These are phyloP conservation scores for Rhizomucor pusillus DNA, from an alignment of 371 early-diverging fungal genomes.

Conservation along the genomic window DNA sequence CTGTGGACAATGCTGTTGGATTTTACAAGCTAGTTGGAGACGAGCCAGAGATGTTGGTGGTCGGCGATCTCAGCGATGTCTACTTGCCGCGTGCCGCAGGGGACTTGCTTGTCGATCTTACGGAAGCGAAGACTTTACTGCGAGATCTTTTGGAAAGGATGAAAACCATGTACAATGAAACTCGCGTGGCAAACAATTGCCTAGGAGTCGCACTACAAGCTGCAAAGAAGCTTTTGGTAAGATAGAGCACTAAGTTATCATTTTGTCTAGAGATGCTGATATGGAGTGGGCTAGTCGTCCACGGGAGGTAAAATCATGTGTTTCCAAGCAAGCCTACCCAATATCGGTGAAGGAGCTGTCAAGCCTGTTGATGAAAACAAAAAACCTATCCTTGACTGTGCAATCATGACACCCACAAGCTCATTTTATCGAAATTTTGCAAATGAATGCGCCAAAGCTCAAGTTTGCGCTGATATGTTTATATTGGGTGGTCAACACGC, in stretches of 20 bases:
- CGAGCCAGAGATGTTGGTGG: slow-evolving; percentile 82
- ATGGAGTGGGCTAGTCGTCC: slow-evolving; percentile 35
- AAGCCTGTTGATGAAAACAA: slow-evolving; percentile 62
- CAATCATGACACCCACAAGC: slow-evolving; percentile 60
- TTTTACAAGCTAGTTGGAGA: slow-evolving; percentile 71
- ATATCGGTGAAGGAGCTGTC: slow-evolving; percentile 64
- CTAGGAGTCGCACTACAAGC: slow-evolving; percentile 77
- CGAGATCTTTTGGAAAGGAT: slow-evolving; percentile 62
- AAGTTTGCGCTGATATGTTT: slow-evolving; percentile 85
- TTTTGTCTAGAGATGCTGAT: not conserved
- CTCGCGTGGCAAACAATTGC: slow-evolving; percentile 52
- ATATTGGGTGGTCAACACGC: slow-evolving; percentile 67
- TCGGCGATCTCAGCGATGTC: slow-evolving; percentile 72
- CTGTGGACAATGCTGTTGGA: slow-evolving; percentile 73
- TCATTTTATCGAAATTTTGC: slow-evolving; percentile 85
- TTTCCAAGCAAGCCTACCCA: slow-evolving; percentile 68
- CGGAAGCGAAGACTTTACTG: slow-evolving; percentile 58
- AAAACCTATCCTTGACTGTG: slow-evolving; percentile 34
- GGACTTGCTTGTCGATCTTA: slow-evolving; percentile 77
- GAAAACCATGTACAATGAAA: slow-evolving; percentile 60
- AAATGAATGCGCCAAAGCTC: slow-evolving; percentile 69
- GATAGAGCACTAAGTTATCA: slow-evolving; percentile 1
- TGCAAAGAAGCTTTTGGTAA: slow-evolving; percentile 71
- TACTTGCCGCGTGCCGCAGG: slow-evolving; percentile 69
- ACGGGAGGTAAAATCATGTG: slow-evolving; percentile 85